Conservation (phyloP, 1,284 basidiomycete genomes). For the Pholiota adiposa region DNA sequence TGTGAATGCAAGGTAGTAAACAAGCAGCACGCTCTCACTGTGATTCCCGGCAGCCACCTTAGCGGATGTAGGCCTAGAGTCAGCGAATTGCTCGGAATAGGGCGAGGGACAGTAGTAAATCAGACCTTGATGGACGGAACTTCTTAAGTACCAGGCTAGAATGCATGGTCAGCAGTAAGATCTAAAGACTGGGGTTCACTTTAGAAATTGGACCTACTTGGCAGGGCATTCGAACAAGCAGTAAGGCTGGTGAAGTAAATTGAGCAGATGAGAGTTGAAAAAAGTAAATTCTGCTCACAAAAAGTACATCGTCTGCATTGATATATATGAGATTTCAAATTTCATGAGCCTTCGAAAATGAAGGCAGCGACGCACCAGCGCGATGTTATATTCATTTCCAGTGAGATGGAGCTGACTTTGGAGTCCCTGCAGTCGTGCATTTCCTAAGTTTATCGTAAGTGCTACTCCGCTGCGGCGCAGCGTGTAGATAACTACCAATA, state of each 20-base stretch:
- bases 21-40: slow-evolving; percentile 32
- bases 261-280: not conserved
- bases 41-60: slow-evolving; percentile 54
- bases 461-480: not conserved
- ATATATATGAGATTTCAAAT: not conserved
- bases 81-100: not conserved
- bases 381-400: slow-evolving; percentile 68
- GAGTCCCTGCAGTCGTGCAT: slow-evolving; percentile 68
- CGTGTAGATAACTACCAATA: slow-evolving; percentile 46
- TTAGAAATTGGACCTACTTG: slow-evolving; percentile 46
- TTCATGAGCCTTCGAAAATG: not conserved
- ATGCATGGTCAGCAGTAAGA: slow-evolving; percentile 14
- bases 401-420: slow-evolving; percentile 54
- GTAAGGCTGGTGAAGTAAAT: slow-evolving; percentile 48
- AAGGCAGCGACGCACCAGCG: slow-evolving; percentile 47
- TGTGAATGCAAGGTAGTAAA: not conserved
- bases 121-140: slow-evolving; percentile 54
- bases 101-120: not conserved
- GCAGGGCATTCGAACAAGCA: slow-evolving; percentile 65
- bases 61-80: not conserved
- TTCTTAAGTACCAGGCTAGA: slow-evolving; percentile 51
- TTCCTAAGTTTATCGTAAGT: slow-evolving; percentile 42
- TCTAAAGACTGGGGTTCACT: not conserved
- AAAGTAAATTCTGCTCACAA: slow-evolving; percentile 41
- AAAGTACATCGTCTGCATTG: slow-evolving; percentile 66